Conservation (phyloP, 108 stramenopile species). For the Epithemia pelagica region DNA sequence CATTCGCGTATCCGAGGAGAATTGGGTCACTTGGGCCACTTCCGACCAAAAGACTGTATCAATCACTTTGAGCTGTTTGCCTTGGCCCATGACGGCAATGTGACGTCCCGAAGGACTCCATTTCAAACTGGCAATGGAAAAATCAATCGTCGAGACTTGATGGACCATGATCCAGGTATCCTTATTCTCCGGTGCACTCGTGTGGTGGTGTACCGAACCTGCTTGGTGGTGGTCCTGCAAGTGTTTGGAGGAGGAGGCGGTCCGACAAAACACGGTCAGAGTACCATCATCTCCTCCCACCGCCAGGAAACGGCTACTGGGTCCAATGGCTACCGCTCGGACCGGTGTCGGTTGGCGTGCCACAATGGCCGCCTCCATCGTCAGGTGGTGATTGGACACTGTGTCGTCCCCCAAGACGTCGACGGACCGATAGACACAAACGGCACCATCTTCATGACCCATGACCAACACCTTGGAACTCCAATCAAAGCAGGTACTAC, state of each 20-base stretch:
- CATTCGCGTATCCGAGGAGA: constrained; percentile 1
- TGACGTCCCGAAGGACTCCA: constrained; percentile 37
- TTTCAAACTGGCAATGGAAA: constrained; percentile 12
- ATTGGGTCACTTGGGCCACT: constrained; percentile 9
- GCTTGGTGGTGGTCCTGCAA: neutral
- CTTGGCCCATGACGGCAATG: constrained; percentile 18
- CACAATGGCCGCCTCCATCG: constrained; percentile 1
- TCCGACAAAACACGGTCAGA: constrained; percentile 61
- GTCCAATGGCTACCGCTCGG: constrained; percentile 26
- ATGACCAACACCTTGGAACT: constrained; percentile 27
- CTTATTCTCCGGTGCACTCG: neutral
- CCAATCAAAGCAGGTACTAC: constrained; percentile 29
- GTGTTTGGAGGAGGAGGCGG: neutral
- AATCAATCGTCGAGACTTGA: constrained; percentile 11
- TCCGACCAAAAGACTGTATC: constrained; percentile 34
- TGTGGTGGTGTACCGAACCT: neutral
- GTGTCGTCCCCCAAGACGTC: constrained; percentile 25
- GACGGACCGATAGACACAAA: constrained; percentile 31
- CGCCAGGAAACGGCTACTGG: constrained; percentile 47
- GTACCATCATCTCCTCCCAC: constrained; percentile 94
- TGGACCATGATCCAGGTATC: constrained; percentile 24
- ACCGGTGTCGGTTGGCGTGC: constrained; percentile 7
- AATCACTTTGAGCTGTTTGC: constrained; percentile 11
- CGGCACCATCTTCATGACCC: constrained; percentile 34
- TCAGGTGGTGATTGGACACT: constrained; percentile 14